Percentiles rank a stretch among this genome's conserved stretches.
Evolutionary conservation across 352 stramenopile genomes (phyloP).

Genomic region (Phytophthora colocasiae): DNA sequence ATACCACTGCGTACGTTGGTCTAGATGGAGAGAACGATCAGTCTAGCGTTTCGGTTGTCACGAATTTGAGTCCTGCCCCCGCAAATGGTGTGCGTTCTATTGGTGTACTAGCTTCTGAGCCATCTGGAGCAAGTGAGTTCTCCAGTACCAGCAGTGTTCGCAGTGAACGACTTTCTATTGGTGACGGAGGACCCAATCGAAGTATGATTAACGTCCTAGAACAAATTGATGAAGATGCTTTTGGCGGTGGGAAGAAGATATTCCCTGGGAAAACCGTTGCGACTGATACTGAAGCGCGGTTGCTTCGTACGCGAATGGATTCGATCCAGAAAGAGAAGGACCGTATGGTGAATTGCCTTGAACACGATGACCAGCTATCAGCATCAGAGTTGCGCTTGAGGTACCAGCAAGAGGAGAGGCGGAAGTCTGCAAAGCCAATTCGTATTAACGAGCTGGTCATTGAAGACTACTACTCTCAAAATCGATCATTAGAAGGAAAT

Average conservation of each 20-base stretch:
- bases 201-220: constrained; percentile 62
- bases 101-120: constrained; percentile 22
- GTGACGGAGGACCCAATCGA: constrained; percentile 14
- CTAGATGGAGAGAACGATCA: constrained; percentile 66
- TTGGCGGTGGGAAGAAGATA: constrained; percentile 69
- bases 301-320: constrained; percentile 77
- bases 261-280: constrained; percentile 66
- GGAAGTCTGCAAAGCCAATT: constrained; percentile 43
- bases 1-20: constrained; percentile 83
- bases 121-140: constrained; percentile 23
- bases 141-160: constrained; percentile 35
- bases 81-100: constrained; percentile 33
- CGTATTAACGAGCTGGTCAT: constrained; percentile 89
- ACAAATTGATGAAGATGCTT: constrained; percentile 85
- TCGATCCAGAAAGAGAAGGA: constrained; percentile 83
- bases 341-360: constrained; percentile 51
- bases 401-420: constrained; percentile 56
- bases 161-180: constrained; percentile 33
- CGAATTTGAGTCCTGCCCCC: constrained; percentile 61
- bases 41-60: constrained; percentile 77
- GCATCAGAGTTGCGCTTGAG: constrained; percentile 60
- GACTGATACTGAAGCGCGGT: constrained; percentile 84
- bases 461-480: constrained; percentile 83
- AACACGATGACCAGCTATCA: constrained; percentile 64
- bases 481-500: constrained; percentile 19